Conservation (phyloP, 345 rosid species). For the Gossypium herbaceum region DNA sequence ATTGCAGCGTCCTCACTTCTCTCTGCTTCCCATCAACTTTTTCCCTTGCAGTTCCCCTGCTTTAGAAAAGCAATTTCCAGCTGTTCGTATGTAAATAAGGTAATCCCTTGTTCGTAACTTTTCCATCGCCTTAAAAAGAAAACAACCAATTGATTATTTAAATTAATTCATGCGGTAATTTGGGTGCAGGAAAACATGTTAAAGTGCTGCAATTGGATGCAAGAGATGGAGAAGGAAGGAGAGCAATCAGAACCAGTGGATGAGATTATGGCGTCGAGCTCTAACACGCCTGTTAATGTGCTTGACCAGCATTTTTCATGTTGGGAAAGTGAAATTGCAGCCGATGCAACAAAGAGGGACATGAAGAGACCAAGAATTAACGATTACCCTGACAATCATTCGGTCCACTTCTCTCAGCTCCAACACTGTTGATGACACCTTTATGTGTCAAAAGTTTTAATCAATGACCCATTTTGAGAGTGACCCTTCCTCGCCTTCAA, state of each 20-base stretch:
- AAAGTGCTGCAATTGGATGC: constrained; percentile 48
- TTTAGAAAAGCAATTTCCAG: constrained; percentile 38
- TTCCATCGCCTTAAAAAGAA: neutral
- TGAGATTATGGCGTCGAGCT: constrained; percentile 26
- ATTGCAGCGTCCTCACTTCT: constrained; percentile 72
- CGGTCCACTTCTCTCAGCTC: constrained; percentile 28
- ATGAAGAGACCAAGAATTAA: constrained; percentile 35
- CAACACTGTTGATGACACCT: constrained; percentile 25
- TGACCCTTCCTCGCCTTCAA: constrained; percentile 21
- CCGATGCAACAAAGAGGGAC: constrained; percentile 25
- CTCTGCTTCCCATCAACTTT: constrained; percentile 48
- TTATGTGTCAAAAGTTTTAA: neutral
- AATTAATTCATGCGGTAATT: neutral
- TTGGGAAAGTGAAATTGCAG: constrained; percentile 38
- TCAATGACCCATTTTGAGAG: constrained; percentile 28
- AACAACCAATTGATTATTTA: too few species aligned
- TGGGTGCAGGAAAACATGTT: constrained; percentile 42
- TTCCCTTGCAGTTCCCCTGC: constrained; percentile 45
- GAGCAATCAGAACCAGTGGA: constrained; percentile 31
- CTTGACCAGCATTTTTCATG: constrained; percentile 51
- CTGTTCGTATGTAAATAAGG: constrained; percentile 66
- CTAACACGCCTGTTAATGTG: constrained; percentile 48
- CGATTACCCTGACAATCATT: constrained; percentile 15
- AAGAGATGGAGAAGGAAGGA: constrained; percentile 30
- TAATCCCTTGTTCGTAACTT: constrained; percentile 8